These are phyloP conservation scores for Phoma sp. DNA, from an alignment of 2,329 filamentous ascomycete genomes.

Conservation along the genomic window DNA sequence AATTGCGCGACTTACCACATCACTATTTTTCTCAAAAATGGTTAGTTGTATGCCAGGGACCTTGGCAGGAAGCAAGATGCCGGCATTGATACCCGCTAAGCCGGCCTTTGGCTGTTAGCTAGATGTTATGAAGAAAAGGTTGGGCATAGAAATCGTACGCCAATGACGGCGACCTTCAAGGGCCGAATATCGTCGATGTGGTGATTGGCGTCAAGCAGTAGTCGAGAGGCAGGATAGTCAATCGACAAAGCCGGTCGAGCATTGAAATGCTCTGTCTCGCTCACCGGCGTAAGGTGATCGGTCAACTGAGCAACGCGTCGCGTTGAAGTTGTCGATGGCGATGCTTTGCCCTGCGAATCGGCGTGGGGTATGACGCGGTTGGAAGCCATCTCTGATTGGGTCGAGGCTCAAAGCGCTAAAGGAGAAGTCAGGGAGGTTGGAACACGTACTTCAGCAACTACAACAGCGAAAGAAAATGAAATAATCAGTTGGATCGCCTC, in stretches of 20 bases:
- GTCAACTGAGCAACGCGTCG: slow-evolving; percentile 37
- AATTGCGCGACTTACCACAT: slow-evolving; percentile 28
- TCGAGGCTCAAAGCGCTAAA: background rate
- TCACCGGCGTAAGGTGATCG: slow-evolving; percentile 30
- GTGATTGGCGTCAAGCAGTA: slow-evolving; percentile 34
- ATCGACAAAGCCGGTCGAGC: slow-evolving; percentile 21
- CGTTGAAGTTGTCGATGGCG: slow-evolving; percentile 19
- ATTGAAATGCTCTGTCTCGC: slow-evolving; percentile 23
- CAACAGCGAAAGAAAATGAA: background rate
- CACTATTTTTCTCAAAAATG: slow-evolving; percentile 57
- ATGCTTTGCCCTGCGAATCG: slow-evolving; percentile 23
- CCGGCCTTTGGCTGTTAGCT: slow-evolving; percentile 53
- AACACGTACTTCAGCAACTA: background rate
- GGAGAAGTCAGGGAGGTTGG: background rate
- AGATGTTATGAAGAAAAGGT: background rate
- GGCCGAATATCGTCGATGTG: slow-evolving; percentile 40
- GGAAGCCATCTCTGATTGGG: slow-evolving; percentile 24
- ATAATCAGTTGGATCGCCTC: background rate
- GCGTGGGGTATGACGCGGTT: slow-evolving; percentile 15
- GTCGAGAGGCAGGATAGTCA: slow-evolving; percentile 34
- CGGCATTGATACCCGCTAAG: slow-evolving; percentile 67
- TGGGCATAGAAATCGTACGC: slow-evolving; percentile 31
- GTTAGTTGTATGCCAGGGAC: slow-evolving; percentile 68
- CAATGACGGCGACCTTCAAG: slow-evolving; percentile 64
- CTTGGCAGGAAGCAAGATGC: slow-evolving; percentile 70